These are phyloP conservation scores for Baudoinia panamericana DNA, from an alignment of 495 filamentous ascomycete genomes.

Conservation along the genomic window DNA sequence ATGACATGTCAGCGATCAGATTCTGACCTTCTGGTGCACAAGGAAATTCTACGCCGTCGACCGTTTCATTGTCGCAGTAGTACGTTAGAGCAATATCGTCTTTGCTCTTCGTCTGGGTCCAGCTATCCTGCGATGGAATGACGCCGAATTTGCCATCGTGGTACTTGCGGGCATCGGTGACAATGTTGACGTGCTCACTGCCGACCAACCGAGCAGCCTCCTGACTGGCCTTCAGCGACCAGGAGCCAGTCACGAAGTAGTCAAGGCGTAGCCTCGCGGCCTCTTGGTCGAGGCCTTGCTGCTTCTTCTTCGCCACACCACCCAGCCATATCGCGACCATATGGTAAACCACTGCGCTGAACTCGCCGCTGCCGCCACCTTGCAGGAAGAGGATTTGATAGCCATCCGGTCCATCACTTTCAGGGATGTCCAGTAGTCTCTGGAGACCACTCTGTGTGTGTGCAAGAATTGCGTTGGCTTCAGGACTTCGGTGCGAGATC, in stretches of 20 bases:
- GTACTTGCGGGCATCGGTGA: slow-evolving; percentile 50
- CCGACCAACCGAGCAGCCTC: slow-evolving; percentile 69
- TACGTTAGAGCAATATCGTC: slow-evolving; percentile 63
- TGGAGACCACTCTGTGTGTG: slow-evolving; percentile 25
- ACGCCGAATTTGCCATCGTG: slow-evolving; percentile 78
- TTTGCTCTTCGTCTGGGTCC: slow-evolving; percentile 49
- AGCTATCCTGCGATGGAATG: slow-evolving; percentile 62
- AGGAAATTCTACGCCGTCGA: slow-evolving; percentile 91
- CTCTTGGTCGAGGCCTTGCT: slow-evolving; percentile 28
- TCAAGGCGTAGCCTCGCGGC: slow-evolving; percentile 60
- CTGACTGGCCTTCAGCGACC: slow-evolving; percentile 84
- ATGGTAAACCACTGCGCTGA: slow-evolving; percentile 71
- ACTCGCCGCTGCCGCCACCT: slow-evolving; percentile 69
- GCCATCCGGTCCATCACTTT: slow-evolving; percentile 33
- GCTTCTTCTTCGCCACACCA: slow-evolving; percentile 23
- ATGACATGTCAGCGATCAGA: slow-evolving; percentile 71
- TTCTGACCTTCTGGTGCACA: slow-evolving; percentile 54
- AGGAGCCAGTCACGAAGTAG: slow-evolving; percentile 85
- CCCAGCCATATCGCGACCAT: slow-evolving; percentile 69
- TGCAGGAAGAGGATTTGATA: slow-evolving; percentile 77
- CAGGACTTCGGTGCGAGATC: slow-evolving; percentile 75
- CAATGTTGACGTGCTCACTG: slow-evolving; percentile 65
- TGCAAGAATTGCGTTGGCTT: slow-evolving; percentile 42
- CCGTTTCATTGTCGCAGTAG: slow-evolving; percentile 88
- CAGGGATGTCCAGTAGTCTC: slow-evolving; percentile 55